Conservation (phyloP, 2,329 filamentous ascomycete species). For the Aspergillaceae sp. region DNA sequence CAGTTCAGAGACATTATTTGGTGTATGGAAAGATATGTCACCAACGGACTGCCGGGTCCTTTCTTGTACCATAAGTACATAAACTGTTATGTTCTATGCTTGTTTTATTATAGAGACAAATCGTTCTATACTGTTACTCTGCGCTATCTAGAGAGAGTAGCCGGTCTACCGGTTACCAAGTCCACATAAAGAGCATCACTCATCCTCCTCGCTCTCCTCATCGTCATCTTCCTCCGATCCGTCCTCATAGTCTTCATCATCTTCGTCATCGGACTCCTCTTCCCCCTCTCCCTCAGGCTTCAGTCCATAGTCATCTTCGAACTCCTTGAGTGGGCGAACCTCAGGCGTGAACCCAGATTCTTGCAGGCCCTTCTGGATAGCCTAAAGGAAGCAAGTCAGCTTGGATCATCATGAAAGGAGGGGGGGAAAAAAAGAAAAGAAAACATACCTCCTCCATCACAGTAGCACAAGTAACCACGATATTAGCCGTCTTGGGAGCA, state of each 20-base stretch:
- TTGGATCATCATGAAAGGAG: constrained; percentile 1
- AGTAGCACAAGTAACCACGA: constrained; percentile 80
- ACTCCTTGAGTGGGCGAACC: constrained; percentile 64
- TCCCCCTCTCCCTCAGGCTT: constrained; percentile 54
- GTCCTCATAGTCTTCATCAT: constrained; percentile 34
- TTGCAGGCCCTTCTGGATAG: constrained; percentile 65
- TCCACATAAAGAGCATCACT: constrained; percentile 10
- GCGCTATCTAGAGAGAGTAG: not conserved
- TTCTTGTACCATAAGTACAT: too few species aligned
- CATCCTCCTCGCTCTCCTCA: constrained; percentile 32
- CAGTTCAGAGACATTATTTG: too few species aligned
- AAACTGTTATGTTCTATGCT: too few species aligned
- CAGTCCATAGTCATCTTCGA: constrained; percentile 84
- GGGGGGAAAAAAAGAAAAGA: not conserved
- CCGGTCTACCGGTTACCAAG: too few species aligned
- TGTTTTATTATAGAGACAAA: too few species aligned
- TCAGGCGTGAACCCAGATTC: constrained; percentile 70
- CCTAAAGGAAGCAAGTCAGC: constrained; percentile 41
- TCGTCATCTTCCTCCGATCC: constrained; percentile 44
- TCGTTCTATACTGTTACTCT: not conserved
- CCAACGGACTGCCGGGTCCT: too few species aligned
- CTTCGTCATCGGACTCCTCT: constrained; percentile 45
- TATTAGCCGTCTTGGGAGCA: constrained; percentile 66
- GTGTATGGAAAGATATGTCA: too few species aligned
- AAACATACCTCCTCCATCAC: constrained; percentile 70